These are phyloP conservation scores for Fraxinus anomala DNA, from an alignment of 257 asterid genomes.

Conservation along the genomic window DNA sequence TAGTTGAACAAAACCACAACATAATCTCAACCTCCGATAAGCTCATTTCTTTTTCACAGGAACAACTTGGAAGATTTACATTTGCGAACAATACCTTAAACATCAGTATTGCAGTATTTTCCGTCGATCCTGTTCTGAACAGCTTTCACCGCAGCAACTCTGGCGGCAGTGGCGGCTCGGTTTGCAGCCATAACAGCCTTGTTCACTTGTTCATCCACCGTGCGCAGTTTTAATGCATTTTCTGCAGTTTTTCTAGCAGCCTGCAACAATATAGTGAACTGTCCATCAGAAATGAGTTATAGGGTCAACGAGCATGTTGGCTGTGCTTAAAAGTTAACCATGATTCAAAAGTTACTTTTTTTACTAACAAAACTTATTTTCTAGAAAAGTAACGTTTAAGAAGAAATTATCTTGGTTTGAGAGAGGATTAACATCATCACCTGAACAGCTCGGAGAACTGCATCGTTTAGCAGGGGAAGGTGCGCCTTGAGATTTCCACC, in stretches of 20 bases:
- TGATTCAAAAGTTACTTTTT: too few relatives aligned
- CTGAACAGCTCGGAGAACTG: constrained; percentile 68
- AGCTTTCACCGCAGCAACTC: constrained; percentile 66
- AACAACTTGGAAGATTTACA: constrained; percentile 31
- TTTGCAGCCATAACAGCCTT: constrained; percentile 66
- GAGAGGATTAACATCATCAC: constrained; percentile 30
- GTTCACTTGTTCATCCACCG: constrained; percentile 74
- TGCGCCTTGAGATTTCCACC: constrained; percentile 55
- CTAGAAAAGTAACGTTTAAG: not conserved
- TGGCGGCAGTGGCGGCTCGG: constrained; percentile 62
- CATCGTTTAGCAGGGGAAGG: constrained; percentile 40
- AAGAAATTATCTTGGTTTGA: not conserved
- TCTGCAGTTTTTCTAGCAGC: constrained; percentile 74
- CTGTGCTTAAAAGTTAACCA: not conserved
- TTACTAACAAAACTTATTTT: not conserved
- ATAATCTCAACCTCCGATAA: not conserved
- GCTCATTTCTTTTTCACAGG: constrained; percentile 16
- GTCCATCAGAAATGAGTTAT: not conserved
- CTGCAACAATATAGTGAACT: constrained; percentile 34
- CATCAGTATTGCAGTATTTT: constrained; percentile 44
- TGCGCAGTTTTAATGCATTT: constrained; percentile 45
- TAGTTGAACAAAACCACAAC: constrained; percentile 16
- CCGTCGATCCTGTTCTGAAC: constrained; percentile 53
- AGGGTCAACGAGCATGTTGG: not conserved
- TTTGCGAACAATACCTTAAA: constrained; percentile 25